Evolutionary conservation across 805 yeast species (phyloP), one percentile per base, ranked within the genome.

Genomic region (Kockiozyma suomiensis): DNA sequence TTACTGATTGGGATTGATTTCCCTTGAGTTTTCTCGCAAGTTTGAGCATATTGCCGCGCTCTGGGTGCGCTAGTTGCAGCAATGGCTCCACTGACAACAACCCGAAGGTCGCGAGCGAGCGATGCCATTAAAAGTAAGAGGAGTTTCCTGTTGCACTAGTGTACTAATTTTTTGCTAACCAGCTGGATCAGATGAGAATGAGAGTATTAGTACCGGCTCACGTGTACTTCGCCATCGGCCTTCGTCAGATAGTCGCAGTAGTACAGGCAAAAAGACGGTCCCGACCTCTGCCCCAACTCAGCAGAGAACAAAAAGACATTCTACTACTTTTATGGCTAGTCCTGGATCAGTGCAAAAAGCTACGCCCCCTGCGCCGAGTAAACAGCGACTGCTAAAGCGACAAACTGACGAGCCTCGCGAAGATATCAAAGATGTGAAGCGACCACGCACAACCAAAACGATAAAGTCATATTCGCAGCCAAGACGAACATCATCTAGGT

Each of bases 81-180:
- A 38, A 64, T 61, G 65, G 64, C 60, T 28, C 56, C 50, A n/a
- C 51, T 61, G 40, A 25, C 56, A 37, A 48, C 43, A 4, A 56
- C 57, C 50, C n/a, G 68, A 52, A 49, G 51, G 21, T 37, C 43
- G 30, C 53, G 33, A 25, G 53, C 53, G 33, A 35, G 32, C 40
- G 12, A 13, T n/a, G 19, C 21, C 12, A 21, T 25, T 25, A 15
- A 49, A 26, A 13, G 53, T 49, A 25, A 3, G 53, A 25, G 7
- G 30, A n/a, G 19, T 13, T 17, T 15, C 25, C 19, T n/a, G 13
- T 7, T 35, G 25, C n/a, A n/a, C n/a, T n/a, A n/a, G n/a, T n/a
- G n/a, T n/a, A n/a, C n/a, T n/a, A n/a, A n/a, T n/a, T n/a, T n/a
- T n/a, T n/a, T n/a, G n/a, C n/a, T n/a, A n/a, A n/a, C n/a, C n/a